These are phyloP conservation scores for Dictyostelium brefeldianum DNA, from an alignment of 78 protist genomes.

Conservation along the genomic window DNA sequence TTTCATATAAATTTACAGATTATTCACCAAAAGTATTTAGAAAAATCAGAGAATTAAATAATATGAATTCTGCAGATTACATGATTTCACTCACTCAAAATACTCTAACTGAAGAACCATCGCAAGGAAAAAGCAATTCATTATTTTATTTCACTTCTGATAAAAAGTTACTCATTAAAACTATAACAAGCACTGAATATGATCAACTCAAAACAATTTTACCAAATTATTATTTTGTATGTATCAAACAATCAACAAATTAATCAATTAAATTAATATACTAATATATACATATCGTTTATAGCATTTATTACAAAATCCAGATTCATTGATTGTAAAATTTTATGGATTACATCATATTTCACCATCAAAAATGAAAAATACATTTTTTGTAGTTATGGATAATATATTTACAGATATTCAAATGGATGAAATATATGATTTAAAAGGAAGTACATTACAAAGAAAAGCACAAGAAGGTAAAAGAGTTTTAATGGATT, in stretches of 20 bases:
- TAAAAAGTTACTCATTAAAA: conserved; percentile 51
- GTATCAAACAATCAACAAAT: background rate
- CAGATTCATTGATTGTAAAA: conserved; percentile 58
- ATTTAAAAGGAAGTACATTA: conserved; percentile 63
- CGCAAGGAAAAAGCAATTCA: conserved; percentile 70
- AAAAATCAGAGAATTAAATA: conserved; percentile 50
- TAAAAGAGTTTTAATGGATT: conserved; percentile 59
- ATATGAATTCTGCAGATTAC: conserved; percentile 67
- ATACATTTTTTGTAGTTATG: conserved; percentile 66
- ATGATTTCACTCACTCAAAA: conserved; percentile 58
- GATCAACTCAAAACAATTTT: conserved; percentile 48
- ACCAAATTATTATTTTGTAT: conserved; percentile 61
- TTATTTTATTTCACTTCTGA: conserved; percentile 67
- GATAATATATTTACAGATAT: conserved; percentile 49
- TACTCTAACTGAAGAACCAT: conserved; percentile 47
- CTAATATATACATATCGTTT: background rate
- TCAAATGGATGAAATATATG: conserved; percentile 68
- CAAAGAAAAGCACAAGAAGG: conserved; percentile 54
- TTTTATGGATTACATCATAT: conserved; percentile 74
- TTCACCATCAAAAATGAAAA: conserved; percentile 69
- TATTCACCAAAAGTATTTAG: conserved; percentile 75
- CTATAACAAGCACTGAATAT: conserved; percentile 54
- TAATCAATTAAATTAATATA: background rate
- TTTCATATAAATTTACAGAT: conserved; percentile 67
- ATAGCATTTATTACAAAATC: conserved; percentile 60